A percentile compares a stretch with the other conserved stretches of the same genome.
These are phyloP conservation scores for Podospora didyma DNA, from an alignment of 495 filamentous ascomycete species.

Conservation along the genomic window DNA sequence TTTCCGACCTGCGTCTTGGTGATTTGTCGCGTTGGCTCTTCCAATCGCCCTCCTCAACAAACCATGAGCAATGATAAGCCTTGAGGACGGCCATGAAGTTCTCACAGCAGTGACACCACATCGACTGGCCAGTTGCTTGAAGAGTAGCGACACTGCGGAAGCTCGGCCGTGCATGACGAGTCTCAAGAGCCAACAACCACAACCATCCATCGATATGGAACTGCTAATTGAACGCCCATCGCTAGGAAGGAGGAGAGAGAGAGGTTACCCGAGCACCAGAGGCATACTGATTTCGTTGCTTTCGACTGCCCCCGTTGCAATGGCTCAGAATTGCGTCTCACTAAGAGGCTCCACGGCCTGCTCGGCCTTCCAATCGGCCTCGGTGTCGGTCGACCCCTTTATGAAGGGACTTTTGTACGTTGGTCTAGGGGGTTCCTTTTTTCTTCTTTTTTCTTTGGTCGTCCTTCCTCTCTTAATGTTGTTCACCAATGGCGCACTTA, in stretches of 20 bases:
- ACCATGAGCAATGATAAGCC: constrained; percentile 23
- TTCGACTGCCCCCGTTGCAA: constrained; percentile 20
- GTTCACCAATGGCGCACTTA: no score
- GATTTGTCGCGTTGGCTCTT: background rate
- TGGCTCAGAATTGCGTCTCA: constrained; percentile 67
- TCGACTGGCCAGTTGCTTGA: constrained; percentile 3
- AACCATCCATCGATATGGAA: background rate
- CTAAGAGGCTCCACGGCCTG: constrained; percentile 76
- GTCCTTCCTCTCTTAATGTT: background rate
- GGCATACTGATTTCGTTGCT: constrained; percentile 16
- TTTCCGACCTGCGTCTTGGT: background rate
- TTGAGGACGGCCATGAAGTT: constrained; percentile 20
- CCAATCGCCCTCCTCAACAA: background rate
- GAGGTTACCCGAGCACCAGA: constrained; percentile 6
- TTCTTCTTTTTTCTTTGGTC: background rate
- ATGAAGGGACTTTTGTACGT: constrained; percentile 76
- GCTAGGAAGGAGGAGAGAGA: constrained; percentile 5
- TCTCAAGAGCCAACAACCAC: background rate
- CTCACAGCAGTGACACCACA: constrained; percentile 12
- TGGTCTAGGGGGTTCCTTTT: no score
- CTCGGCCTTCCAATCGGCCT: constrained; percentile 76
- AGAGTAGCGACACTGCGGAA: background rate
- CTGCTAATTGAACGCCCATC: constrained; percentile 10
- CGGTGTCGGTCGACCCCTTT: constrained; percentile 67
- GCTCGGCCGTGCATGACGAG: background rate